A percentile compares a stretch with the other conserved stretches of the same genome.
These are phyloP conservation scores for Ganoderma resinaceum DNA, from an alignment of 1,284 basidiomycete species.

Conservation along the genomic window DNA sequence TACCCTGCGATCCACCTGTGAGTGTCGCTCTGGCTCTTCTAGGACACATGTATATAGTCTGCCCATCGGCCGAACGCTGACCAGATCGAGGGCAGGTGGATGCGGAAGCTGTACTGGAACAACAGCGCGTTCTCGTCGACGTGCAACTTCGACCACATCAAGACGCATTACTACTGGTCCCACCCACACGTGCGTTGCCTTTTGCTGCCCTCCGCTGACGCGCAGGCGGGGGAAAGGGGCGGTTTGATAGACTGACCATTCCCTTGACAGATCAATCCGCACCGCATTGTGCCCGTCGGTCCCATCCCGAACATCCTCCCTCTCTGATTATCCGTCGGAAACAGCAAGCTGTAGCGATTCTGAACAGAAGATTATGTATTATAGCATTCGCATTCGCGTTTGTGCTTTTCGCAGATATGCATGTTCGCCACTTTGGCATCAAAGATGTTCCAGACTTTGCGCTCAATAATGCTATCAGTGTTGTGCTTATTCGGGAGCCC, in stretches of 20 bases:
- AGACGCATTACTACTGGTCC: constrained; percentile 87
- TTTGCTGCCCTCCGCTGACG: too few species aligned
- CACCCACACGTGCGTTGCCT: constrained; percentile 60
- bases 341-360: too few species aligned
- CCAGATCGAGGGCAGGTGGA: constrained; percentile 59
- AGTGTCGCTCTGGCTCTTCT: constrained; percentile 36
- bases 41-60: too few species aligned
- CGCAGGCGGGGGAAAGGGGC: too few species aligned
- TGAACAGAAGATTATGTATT: background rate
- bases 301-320: constrained; percentile 77
- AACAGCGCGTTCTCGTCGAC: constrained; percentile 87
- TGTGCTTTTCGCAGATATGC: too few species aligned
- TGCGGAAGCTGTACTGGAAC: constrained; percentile 93
- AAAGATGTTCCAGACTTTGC: too few species aligned
- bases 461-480: too few species aligned
- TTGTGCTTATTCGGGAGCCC: too few species aligned
- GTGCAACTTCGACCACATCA: constrained; percentile 91
- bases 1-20: constrained; percentile 84
- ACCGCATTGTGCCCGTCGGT: constrained; percentile 76
- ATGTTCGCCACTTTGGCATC: too few species aligned
- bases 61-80: background rate
- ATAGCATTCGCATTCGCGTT: background rate
- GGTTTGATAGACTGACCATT: too few species aligned
- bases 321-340: constrained; percentile 44
- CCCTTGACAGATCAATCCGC: constrained; percentile 54